Evolutionary conservation across 139 green algal species (phyloP).

Genomic region (Closterium sp.): DNA sequence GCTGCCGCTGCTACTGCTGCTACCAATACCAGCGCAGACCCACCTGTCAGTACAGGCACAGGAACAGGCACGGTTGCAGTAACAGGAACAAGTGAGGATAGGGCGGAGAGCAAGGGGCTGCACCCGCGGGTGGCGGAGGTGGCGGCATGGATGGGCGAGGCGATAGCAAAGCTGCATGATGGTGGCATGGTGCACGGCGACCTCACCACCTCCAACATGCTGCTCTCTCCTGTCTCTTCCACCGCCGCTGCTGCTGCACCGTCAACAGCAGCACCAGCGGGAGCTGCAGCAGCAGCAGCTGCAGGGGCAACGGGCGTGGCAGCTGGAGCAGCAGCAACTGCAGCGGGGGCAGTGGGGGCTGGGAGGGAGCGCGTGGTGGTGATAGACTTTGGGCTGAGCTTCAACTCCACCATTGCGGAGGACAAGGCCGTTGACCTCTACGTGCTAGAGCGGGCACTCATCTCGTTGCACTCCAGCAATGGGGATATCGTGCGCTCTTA

Average conservation of each 20-base stretch:
- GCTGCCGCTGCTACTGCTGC: background rate
- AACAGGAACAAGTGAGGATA: too few relatives aligned
- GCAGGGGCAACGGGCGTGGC: conserved; percentile 62
- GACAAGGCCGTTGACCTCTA: conserved; percentile 82
- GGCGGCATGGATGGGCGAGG: background rate
- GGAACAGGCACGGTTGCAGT: background rate
- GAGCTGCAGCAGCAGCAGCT: background rate
- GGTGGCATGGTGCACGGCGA: conserved; percentile 85
- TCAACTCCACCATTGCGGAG: conserved; percentile 67
- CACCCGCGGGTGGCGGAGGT: background rate
- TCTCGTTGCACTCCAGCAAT: conserved; percentile 63
- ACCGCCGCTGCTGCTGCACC: background rate
- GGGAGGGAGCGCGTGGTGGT: conserved; percentile 60
- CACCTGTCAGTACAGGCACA: too few relatives aligned
- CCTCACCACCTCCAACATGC: conserved; percentile 86
- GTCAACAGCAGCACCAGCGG: background rate
- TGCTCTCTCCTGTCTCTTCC: conserved; percentile 58
- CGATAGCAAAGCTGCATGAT: conserved; percentile 82
- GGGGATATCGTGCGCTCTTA: background rate
- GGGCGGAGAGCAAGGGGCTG: background rate
- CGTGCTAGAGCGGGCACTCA: conserved; percentile 83
- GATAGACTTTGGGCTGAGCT: conserved; percentile 86
- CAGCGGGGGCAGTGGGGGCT: conserved; percentile 5
- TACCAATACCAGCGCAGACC: background rate
- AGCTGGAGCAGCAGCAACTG: too few relatives aligned